Evolutionary conservation across 192 early-diverging fungal species (phyloP), one percentile per base, ranked within the genome.

Genomic region (Thoreauomyces humboldtii): DNA sequence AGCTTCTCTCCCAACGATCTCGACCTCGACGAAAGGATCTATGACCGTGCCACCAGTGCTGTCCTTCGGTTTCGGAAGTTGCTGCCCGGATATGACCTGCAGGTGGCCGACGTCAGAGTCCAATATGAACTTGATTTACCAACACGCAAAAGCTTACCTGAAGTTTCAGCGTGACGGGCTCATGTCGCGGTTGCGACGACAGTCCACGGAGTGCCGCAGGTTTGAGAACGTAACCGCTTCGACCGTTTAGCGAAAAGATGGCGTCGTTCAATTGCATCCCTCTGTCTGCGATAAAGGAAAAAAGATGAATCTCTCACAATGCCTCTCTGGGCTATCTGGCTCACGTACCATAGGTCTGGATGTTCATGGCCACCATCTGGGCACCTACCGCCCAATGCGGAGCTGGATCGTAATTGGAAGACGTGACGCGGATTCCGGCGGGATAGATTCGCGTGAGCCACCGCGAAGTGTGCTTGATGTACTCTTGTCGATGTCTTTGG

Each of bases 281-380:
- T 47, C 78, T 73, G 68, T 93, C 85, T 86, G 41, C 4, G 35
- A 4, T 11, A n/a, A n/a, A n/a, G n/a, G n/a, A n/a, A n/a, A n/a
- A n/a, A n/a, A n/a, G n/a, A n/a, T n/a, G n/a, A n/a, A n/a, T n/a
- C n/a, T n/a, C n/a, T n/a, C n/a, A n/a, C n/a, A n/a, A n/a, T n/a
- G n/a, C n/a, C n/a, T n/a, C n/a, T n/a, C n/a, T n/a, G n/a, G n/a
- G n/a, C n/a, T n/a, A n/a, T n/a, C n/a, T n/a, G n/a, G n/a, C n/a
- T n/a, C n/a, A n/a, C 65, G 65, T 55, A 85, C 80, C 93, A 63
- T 80, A 77, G 7, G 82, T 93, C 60, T 96, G 94, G 56, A 85
- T 92, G 74, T 96, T 96, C 61, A 96, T 67, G 1, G 94, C 92
- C 1, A 93, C 93, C 78, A 96, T 77, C 73, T 95, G 93, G 32